Evolutionary conservation across 139 green algal genomes (phyloP).

Genomic region (Prasinococcaceae sp.): DNA sequence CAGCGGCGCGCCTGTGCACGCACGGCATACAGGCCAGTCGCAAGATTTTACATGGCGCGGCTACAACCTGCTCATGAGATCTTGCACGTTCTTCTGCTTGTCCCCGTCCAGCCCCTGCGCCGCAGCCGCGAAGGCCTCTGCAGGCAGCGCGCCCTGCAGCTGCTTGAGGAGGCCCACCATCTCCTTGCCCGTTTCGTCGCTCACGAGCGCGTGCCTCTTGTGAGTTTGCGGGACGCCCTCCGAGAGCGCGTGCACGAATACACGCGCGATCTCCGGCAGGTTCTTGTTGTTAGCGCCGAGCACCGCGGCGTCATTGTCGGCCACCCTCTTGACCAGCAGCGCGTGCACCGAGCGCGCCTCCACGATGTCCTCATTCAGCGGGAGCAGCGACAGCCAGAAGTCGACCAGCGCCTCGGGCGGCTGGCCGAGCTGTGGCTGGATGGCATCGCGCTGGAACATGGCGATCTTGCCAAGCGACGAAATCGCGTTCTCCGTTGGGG

Average conservation of each 20-base stretch:
- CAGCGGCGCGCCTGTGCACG: no score
- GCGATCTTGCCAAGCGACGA: conserved; percentile 29
- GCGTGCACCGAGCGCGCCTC: conserved; percentile 46
- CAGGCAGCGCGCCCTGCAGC: conserved; percentile 10
- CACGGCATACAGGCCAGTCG: no score
- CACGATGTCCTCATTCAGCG: conserved; percentile 16
- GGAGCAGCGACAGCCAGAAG: conserved; percentile 19
- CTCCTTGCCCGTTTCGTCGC: conserved; percentile 4
- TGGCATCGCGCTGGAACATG: conserved; percentile 18
- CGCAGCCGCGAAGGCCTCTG: not conserved
- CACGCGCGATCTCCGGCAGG: conserved; percentile 11
- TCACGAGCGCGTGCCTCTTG: no score
- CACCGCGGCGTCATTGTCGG: conserved; percentile 7
- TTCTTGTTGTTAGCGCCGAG: conserved; percentile 18
- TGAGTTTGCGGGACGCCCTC: no score
- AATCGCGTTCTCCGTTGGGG: conserved; percentile 29
- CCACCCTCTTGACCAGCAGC: conserved; percentile 38
- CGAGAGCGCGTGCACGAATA: no score
- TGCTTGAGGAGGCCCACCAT: conserved; percentile 10
- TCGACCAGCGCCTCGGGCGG: not conserved
- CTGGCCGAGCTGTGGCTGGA: not conserved
- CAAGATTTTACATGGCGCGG: no score
- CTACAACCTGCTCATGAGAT: no score
- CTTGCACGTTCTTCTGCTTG: conserved; percentile 5
- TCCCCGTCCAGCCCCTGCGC: not conserved